Evolutionary conservation across 345 rosid genomes (phyloP), one percentile per base, ranked within the genome.

Genomic region (Acer saccharum): DNA sequence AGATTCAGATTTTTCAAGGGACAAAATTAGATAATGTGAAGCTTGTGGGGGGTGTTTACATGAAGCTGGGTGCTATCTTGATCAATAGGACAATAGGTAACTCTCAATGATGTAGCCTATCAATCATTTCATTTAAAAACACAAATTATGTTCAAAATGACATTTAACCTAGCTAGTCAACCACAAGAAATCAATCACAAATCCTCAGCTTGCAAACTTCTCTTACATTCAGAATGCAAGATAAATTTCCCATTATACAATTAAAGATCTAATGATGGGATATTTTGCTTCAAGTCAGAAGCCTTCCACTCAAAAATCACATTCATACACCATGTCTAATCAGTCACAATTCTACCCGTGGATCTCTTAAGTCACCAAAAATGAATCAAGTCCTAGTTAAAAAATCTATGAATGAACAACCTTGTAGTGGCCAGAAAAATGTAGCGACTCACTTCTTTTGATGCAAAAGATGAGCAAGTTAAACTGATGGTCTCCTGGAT

Each of bases 111-210:
- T 21, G 60, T 12, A 20, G 6, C 12, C 20, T 46, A 25, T 43
- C n/a, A 21, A 71, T 18, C n/a, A 68, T 68, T 44, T 71, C 43
- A 71, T 54, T 60, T 60, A 20, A 39, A 71, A n/a, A 17, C 17
- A 48, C 43, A 71, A 54, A 7, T 46, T 52, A 29, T 18, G 74
- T 5, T 71, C 64, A 68, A 17, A 54, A 18, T 54, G 44, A 71
- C 57, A 71, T 20, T 25, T 71, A 71, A 52, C 63, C 74, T 54
- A 50, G 74, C 46, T 50, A 18, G 74, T 54, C 62, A 71, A 13
- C 58, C 58, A 54, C n/a, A 54, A 0, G 50, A 25, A 62, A 62
- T 62, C 66, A 62, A 14, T 65, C 44, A 32, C 10, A 32, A 27
- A 14, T 65, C 69, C 64, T 60, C 58, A 54, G n/a, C 23, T 60